A percentile compares a stretch with the other conserved stretches of the same genome.
phyloP scores from a whole-genome alignment of 768 basidiomycete species.

The Lentinula aciculospora region DNA sequence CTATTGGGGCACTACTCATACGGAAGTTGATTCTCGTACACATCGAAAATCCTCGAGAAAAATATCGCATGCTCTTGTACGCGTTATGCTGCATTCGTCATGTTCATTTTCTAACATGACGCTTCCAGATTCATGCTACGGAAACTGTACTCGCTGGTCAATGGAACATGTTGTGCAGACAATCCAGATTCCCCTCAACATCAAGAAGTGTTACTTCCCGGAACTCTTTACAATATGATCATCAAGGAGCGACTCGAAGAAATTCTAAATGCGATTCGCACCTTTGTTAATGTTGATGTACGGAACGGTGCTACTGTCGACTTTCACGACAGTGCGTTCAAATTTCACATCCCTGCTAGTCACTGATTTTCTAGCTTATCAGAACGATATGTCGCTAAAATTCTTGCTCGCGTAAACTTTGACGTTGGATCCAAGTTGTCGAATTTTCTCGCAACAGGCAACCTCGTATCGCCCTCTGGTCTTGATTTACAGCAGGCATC shows the following conservation, averaged over 20 bases:
- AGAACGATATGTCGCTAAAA: slow-evolving; percentile 82
- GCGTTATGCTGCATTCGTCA: slow-evolving; percentile 22
- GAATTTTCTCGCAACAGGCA: slow-evolving; percentile 97
- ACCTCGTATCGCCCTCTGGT: slow-evolving; percentile 89
- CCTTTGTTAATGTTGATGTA: slow-evolving; percentile 67
- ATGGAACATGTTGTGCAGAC: slow-evolving; percentile 84
- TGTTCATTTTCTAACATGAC: slow-evolving; percentile 2
- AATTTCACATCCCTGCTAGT: not conserved
- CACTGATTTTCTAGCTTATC: not conserved
- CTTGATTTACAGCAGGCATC: slow-evolving; percentile 96
- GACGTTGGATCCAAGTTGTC: slow-evolving; percentile 87
- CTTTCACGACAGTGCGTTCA: slow-evolving; percentile 75
- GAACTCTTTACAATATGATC: slow-evolving; percentile 91
- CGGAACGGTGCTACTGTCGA: slow-evolving; percentile 77
- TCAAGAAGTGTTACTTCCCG: slow-evolving; percentile 94
- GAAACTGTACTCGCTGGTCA: slow-evolving; percentile 89
- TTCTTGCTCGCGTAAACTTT: slow-evolving; percentile 74
- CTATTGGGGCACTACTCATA: slow-evolving; percentile 78
- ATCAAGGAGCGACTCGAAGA: slow-evolving; percentile 97
- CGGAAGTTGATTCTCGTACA: slow-evolving; percentile 89
- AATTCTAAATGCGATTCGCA: slow-evolving; percentile 66
- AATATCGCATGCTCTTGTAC: slow-evolving; percentile 91
- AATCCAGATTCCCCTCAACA: slow-evolving; percentile 99
- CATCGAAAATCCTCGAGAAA: slow-evolving; percentile 80
- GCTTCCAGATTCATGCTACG: slow-evolving; percentile 86